Evolutionary conservation across 2,329 filamentous ascomycete species (phyloP), one percentile per base, ranked within the genome.

Genomic region (Cylindrodendrum hubeiense): DNA sequence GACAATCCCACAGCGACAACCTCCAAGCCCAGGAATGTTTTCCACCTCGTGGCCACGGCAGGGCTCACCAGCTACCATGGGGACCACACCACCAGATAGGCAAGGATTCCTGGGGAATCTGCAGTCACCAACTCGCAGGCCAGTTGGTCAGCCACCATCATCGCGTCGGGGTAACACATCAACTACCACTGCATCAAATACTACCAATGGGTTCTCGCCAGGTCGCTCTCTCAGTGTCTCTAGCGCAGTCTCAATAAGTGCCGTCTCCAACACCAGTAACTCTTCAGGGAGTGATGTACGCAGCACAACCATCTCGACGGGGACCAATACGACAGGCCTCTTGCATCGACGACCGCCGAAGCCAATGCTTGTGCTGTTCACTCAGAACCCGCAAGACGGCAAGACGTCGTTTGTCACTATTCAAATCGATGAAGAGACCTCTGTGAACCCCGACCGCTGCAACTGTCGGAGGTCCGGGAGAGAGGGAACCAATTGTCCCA

Each of bases 321-420:
- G 74, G 3, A 68, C 71, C 10, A 69, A 72, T 13, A 71, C 71
- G 5, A 76, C 75, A 1, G 78, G 76, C 3, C 68, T 73, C 8
- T 62, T 80, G 5, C 76, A 79, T 39, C 71, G 67, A 22, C 69
- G 71, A 9, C 78, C 78, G 1, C 60, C 72, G 15, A 78, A 78
- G 39, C 78, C 78, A 2, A 74, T 79, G 73, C 72, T 80, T 5
- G 77, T 79, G 2, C 58, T 80, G 7, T 80, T 79, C 51, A 79
- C 77, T 0, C 71, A 74, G 28, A 71, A 67, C 49, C 43, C 56
- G 1, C 50, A 69, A 24, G 70, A 67, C 1, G 69, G 70, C 17
- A 68, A 61, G 28, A 59, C 71, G 13, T 72, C 75, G 1, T 73
- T 80, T 5, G 75, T 79, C 15, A 71, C 74, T 8, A 57, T 80